Percentiles rank a stretch among this genome's conserved stretches.
These are phyloP conservation scores for Naganishia antarctica DNA, from an alignment of 768 basidiomycete genomes.

Conservation along the genomic window DNA sequence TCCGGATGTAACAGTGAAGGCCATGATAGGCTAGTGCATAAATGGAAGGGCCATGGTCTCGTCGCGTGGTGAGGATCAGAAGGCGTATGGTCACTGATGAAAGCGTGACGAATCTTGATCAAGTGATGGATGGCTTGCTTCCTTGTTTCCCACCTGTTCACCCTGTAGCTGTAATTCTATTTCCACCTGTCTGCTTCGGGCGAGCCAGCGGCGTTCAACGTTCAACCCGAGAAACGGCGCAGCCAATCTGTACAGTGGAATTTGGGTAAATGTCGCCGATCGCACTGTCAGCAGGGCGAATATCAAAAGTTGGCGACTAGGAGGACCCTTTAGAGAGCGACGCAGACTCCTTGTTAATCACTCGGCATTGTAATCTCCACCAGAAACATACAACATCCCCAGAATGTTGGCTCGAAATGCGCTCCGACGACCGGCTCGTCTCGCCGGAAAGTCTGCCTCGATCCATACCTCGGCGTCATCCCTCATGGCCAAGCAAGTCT, in stretches of 20 bases:
- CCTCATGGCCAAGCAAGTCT: slow-evolving; percentile 26
- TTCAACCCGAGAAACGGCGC: neutral
- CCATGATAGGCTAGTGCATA: neutral
- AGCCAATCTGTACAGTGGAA: slow-evolving; percentile 18
- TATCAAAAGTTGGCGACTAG: too few species aligned
- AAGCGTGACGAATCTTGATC: too few species aligned
- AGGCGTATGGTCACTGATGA: too few species aligned
- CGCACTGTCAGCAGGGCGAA: neutral
- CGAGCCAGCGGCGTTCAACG: too few species aligned
- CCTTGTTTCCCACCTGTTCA: neutral
- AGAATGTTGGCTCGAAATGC: slow-evolving; percentile 17
- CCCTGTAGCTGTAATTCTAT: too few species aligned
- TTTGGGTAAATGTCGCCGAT: neutral
- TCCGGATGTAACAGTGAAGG: neutral
- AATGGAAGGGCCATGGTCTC: too few species aligned
- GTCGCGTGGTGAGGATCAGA: too few species aligned
- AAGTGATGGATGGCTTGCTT: neutral
- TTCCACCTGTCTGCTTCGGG: too few species aligned
- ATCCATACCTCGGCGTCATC: slow-evolving; percentile 18
- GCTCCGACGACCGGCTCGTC: slow-evolving; percentile 12
- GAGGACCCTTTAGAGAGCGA: too few species aligned
- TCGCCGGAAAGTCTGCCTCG: slow-evolving; percentile 11
- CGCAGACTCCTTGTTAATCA: too few species aligned
- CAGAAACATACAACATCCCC: neutral
- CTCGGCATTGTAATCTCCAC: neutral